These are phyloP conservation scores for Penicillium fimorum DNA, from an alignment of 495 filamentous ascomycete genomes.

Conservation along the genomic window DNA sequence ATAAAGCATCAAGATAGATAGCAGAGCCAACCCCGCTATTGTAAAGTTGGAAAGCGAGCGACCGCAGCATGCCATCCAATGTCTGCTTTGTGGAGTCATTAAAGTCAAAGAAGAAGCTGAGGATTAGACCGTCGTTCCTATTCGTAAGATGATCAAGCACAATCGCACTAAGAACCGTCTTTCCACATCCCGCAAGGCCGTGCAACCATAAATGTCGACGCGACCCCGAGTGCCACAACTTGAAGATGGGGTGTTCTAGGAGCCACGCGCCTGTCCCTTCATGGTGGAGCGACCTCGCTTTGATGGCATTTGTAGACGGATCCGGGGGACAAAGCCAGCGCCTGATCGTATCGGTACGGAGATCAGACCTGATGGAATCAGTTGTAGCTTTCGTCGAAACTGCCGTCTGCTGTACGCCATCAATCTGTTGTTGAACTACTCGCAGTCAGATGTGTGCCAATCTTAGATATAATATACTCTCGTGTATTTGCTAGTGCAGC, in stretches of 20 bases:
- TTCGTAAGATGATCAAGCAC: constrained; percentile 23
- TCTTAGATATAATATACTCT: constrained; percentile 1
- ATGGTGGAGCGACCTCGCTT: constrained; percentile 19
- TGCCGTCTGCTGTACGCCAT: constrained; percentile 16
- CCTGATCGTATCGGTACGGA: constrained; percentile 18
- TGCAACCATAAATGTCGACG: constrained; percentile 22
- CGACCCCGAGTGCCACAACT: constrained; percentile 19
- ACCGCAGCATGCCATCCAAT: constrained; percentile 24
- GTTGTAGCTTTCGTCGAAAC: constrained; percentile 13
- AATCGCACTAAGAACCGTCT: constrained; percentile 25
- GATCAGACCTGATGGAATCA: constrained; percentile 18
- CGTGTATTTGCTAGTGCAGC: not conserved
- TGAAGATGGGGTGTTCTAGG: constrained; percentile 14
- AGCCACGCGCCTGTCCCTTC: constrained; percentile 23
- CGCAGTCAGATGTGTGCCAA: constrained; percentile 3
- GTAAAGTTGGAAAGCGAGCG: too few relatives aligned
- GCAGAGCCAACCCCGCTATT: too few relatives aligned
- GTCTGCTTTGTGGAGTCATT: constrained; percentile 26
- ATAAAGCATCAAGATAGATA: too few relatives aligned
- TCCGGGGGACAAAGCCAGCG: constrained; percentile 24
- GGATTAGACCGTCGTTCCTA: constrained; percentile 13
- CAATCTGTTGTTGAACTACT: constrained; percentile 19
- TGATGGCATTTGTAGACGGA: constrained; percentile 21
- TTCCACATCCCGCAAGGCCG: constrained; percentile 26
- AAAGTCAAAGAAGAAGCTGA: constrained; percentile 35